phyloP scores from a whole-genome alignment of 257 asterid species.

The Scutellaria minor region DNA sequence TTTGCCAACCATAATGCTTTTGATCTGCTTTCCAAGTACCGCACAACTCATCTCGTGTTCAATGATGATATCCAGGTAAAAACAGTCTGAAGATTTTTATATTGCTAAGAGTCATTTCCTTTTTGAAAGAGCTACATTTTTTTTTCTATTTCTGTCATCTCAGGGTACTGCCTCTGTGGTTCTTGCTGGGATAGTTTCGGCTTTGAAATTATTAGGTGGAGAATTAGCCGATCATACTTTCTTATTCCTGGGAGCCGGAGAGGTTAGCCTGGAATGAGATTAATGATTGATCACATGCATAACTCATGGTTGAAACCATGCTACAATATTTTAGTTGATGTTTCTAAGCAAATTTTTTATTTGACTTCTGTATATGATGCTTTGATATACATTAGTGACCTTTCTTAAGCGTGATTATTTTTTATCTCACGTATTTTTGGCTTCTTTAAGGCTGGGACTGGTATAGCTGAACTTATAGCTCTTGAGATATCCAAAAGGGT shows the following conservation, averaged over 20 bases:
- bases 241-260: slow-evolving; percentile 98
- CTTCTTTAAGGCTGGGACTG: slow-evolving; percentile 86
- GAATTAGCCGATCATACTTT: slow-evolving; percentile 80
- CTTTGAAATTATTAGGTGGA: slow-evolving; percentile 72
- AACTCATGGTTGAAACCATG: not conserved
- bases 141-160: slow-evolving; percentile 24
- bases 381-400: not conserved
- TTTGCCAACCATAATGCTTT: slow-evolving; percentile 95
- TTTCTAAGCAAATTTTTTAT: not conserved
- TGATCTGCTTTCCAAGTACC: slow-evolving; percentile 76
- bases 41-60: slow-evolving; percentile 86
- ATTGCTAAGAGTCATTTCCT: not conserved
- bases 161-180: slow-evolving; percentile 98
- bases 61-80: slow-evolving; percentile 90
- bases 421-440: slow-evolving; percentile 33
- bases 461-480: slow-evolving; percentile 96
- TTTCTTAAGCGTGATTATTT: not conserved
- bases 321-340: not conserved
- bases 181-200: slow-evolving; percentile 78
- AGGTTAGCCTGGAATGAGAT: slow-evolving; percentile 51
- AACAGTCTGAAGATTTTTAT: not conserved
- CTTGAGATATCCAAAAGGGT: slow-evolving; percentile 81
- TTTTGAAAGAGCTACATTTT: slow-evolving; percentile 15
- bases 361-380: not conserved
- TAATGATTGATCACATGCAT: not conserved